phyloP scores from a whole-genome alignment of 257 asterid species.

The Solanum lycopersicoides region DNA sequence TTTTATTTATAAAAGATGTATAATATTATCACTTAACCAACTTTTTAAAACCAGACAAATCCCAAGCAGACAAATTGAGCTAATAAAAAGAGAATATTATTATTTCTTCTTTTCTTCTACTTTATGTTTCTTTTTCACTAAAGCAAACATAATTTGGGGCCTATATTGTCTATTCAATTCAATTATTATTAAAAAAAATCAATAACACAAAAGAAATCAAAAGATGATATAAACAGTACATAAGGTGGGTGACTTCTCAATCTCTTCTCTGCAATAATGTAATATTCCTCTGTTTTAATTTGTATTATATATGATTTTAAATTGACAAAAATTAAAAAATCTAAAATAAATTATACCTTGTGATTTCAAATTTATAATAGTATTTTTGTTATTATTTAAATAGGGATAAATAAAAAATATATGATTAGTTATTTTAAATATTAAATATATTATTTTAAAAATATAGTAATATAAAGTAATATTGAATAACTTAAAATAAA shows the following conservation, averaged over 20 bases:
- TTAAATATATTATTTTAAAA: neutral
- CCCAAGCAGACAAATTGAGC: neutral
- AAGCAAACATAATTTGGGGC: neutral
- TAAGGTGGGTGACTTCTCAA: neutral
- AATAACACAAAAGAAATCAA: neutral
- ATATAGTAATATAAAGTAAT: no score
- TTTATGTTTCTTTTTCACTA: neutral
- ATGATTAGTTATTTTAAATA: no score
- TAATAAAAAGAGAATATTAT: neutral
- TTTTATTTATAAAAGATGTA: neutral
- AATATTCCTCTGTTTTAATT: neutral
- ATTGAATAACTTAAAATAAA: no score
- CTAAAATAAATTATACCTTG: neutral
- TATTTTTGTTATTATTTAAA: no score
- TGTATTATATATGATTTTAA: neutral
- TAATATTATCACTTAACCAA: neutral
- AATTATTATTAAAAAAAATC: neutral
- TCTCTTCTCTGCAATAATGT: neutral
- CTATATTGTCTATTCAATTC: neutral
- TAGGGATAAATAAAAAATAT: neutral
- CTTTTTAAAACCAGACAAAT: neutral
- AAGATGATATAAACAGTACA: neutral
- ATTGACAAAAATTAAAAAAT: neutral
- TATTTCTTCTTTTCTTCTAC: neutral
- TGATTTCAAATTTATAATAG: no score